Base-by-base conservation (phyloP, 495 filamentous ascomycete genomes). In the Niebla homalea region DNA sequence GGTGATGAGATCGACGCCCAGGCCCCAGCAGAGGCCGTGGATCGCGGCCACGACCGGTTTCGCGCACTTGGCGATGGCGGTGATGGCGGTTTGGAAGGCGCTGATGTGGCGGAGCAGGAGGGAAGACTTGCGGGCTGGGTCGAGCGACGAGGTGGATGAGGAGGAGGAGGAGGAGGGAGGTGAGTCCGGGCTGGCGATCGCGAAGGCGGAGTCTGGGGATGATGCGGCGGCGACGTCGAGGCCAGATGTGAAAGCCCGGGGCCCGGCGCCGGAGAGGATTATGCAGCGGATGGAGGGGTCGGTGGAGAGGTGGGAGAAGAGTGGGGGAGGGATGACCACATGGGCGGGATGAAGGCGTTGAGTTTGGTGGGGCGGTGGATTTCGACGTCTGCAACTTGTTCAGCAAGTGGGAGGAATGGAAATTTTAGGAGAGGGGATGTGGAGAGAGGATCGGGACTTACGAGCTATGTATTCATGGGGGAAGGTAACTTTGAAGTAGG, bases 291-390 rank as follows among this genome's bases (percentile, higher is more conserved):
- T 77, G 36, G 77, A 68, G 1, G 85, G 71, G 63, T 86, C 80
- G 49, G 65, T 53, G 23, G 87, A 94, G 52, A 97, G 79, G 41
- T 73, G 67, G 51, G 68, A 62, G 71, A 98, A 94, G 62, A 95
- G 67, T 8, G 62, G 57, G 76, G 71, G 48, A 96, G 66, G 69
- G 94, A 86, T 40, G 81, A 68, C 89, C 90, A 98, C 87, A 96
- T 95, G 40, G 81, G 80, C 35, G 41, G 53, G 15, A 32, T 70
- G 66, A 96, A 97, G 49, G 92, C 81, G 66, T 98, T 98, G 62
- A 95, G 70, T 69, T 95, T 96, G 46, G 79, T 65, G 1, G 90
- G 79, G 7, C 92, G 79, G 71, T 94, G 89, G 70, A 94, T 95
- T 64, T 96, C 84, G 45, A 98, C 88, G 63, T 94, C 87, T 10